Evolutionary conservation across 805 yeast species (phyloP), one percentile per base, ranked within the genome.

Genomic region (Blastobotrys robertii): DNA sequence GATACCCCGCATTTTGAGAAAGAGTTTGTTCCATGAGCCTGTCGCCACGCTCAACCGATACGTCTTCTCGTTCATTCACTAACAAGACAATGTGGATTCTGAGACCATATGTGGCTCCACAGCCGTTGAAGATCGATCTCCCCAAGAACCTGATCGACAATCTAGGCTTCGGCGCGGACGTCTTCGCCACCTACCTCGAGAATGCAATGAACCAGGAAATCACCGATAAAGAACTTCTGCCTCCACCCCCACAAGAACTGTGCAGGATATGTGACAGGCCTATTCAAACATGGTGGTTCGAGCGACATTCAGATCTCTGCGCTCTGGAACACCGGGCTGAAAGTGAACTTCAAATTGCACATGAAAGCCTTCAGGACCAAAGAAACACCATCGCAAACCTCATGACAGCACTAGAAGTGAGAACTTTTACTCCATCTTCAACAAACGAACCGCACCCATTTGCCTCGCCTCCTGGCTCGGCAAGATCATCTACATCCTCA

Each of bases 201-300:
- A 69, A 72, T 44, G 66, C 90, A 4, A 74, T 81, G 19, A 84
- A 79, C 30, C 59, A 72, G 34, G 84, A 80, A 7, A 68, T 80
- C 11, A 68, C 77, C 2, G 82, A 81, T 50, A 82, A 45, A 70
- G 46, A 44, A 16, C 43, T 51, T 22, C 45, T 85, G 0, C 94
- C 95, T 0, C 72, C 77, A n/a, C 96, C 95, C 1, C 79, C 80
- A 16, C 72, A 78, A 44, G 86, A 84, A 31, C 65, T 92, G 29
- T 92, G 99, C 60, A 73, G 96, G 38, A 87, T 92, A 22, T 92
- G 99, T 63, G 99, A 92, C 56, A 77, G 79, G 28, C 74, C 74
- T 38, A 79, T 87, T n/a, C 96, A 95, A 3, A 83, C 87, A 3
- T 92, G 98, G 98, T 92, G 94, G 82, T 68, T 92, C 33, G 98